A percentile compares a stretch with the other conserved stretches of the same genome.
These are phyloP conservation scores for Candida vaughaniae DNA, from an alignment of 805 yeast genomes.

Conservation along the genomic window DNA sequence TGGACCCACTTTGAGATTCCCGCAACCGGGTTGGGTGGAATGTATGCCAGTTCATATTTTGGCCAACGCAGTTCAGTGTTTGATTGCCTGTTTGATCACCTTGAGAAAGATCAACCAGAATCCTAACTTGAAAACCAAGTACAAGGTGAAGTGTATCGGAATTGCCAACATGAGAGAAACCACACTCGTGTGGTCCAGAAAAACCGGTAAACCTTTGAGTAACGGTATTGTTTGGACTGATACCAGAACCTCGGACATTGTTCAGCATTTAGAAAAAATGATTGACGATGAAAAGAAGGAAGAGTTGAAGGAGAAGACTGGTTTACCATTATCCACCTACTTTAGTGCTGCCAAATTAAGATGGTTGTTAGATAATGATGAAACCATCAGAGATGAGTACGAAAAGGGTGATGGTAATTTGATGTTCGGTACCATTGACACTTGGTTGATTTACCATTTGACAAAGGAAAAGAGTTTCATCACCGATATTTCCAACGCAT, in stretches of 20 bases:
- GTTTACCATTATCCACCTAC: slow-evolving; percentile 87
- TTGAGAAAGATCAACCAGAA: slow-evolving; percentile 56
- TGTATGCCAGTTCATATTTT: slow-evolving; percentile 84
- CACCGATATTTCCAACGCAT: slow-evolving; percentile 89
- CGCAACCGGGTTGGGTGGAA: slow-evolving; percentile 91
- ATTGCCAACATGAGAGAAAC: slow-evolving; percentile 97
- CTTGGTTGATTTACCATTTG: slow-evolving; percentile 87
- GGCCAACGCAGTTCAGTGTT: slow-evolving; percentile 77
- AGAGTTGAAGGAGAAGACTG: slow-evolving; percentile 63
- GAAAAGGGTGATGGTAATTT: slow-evolving; percentile 67
- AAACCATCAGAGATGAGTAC: slow-evolving; percentile 62
- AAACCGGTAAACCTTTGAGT: slow-evolving; percentile 77
- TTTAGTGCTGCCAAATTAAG: slow-evolving; percentile 87
- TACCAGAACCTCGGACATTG: slow-evolving; percentile 76
- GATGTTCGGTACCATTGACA: slow-evolving; percentile 92
- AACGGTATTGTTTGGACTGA: slow-evolving; percentile 97
- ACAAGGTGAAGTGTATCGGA: slow-evolving; percentile 72
- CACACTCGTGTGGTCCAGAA: slow-evolving; percentile 80
- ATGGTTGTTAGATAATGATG: slow-evolving; percentile 85
- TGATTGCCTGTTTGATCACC: slow-evolving; percentile 61
- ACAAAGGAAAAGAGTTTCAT: slow-evolving; percentile 69
- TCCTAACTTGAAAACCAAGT: slow-evolving; percentile 51
- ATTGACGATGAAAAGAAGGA: slow-evolving; percentile 56
- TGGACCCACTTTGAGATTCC: slow-evolving; percentile 73
- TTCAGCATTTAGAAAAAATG: slow-evolving; percentile 56